Percentiles rank a stretch among this genome's conserved stretches.
phyloP scores from a whole-genome alignment of 2,329 filamentous ascomycete species.

The Stagonosporopsis rhizophila region DNA sequence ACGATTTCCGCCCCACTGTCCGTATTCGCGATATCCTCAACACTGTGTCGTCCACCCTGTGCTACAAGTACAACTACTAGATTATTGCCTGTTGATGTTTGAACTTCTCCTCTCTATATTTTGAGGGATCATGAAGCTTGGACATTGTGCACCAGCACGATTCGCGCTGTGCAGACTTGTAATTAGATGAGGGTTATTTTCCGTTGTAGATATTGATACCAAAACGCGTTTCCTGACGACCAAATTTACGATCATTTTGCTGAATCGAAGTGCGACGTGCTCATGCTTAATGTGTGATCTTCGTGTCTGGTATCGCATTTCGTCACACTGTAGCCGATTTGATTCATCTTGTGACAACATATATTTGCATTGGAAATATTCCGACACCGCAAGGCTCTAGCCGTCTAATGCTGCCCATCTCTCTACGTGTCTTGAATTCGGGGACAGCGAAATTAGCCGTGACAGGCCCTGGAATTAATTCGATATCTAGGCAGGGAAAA shows the following conservation, averaged over 20 bases:
- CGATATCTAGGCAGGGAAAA: too few species aligned
- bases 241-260: background rate
- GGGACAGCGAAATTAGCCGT: too few species aligned
- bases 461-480: too few species aligned
- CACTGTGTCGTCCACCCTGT: constrained; percentile 33
- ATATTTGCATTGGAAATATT: too few species aligned
- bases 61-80: constrained; percentile 49
- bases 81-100: background rate
- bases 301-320: too few species aligned
- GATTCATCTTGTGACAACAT: too few species aligned
- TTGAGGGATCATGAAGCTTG: background rate
- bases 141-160: background rate
- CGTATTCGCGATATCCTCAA: constrained; percentile 42
- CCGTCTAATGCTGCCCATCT: too few species aligned
- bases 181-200: background rate
- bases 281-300: too few species aligned
- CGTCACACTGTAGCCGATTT: too few species aligned
- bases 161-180: background rate
- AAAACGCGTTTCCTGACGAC: background rate
- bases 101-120: too few species aligned
- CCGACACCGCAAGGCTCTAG: too few species aligned
- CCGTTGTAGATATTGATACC: constrained; percentile 10
- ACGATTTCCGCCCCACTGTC: constrained; percentile 37
- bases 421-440: too few species aligned
- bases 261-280: background rate